Base-by-base conservation (phyloP, 2,329 filamentous ascomycete genomes). In the Scytalidium lignicola region DNA sequence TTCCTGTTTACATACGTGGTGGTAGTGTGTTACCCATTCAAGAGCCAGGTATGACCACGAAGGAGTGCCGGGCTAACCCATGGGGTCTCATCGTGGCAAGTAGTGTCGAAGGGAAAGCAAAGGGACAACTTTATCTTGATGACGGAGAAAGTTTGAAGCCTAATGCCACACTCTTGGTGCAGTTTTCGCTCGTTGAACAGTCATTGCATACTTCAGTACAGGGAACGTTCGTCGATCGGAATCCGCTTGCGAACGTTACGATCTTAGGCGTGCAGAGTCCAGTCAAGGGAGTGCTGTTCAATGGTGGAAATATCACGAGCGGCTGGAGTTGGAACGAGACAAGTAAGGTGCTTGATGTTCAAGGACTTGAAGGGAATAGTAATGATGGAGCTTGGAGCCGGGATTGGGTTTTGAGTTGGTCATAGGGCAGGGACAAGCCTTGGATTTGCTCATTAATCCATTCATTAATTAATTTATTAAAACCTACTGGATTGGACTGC, bases 1-100 rank as follows among this genome's bases (percentile, higher is more conserved):
- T 91, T 37, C 86, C 86, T 0, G 76, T 91, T 1, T 86, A 78
- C 58, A 64, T 91, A 17, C 78, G 86, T 12, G 86, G 87, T 20
- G 86, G 86, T 2, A 71, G 74, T 48, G 71, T 90, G 1, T 62
- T 90, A 1, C 84, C 87, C 0, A 74, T 80, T 51, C 86, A 90
- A 57, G 76, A 86, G 61, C 78, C 85, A 1, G 82, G 76, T 0
- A 70, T 86, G 66, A 90, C 86, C 2, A 90, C 85, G 0, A 67
- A 72, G 0, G 80, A 80, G 29, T 79, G 75, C 18, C 74, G 86
- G 29, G 70, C 74, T 44, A 86, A 80, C 43, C 76, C 81, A 0
- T 91, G 86, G 83, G 78, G 78, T 7, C 55, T 91, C 39, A 70
- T 90, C 9, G 78, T 80, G 1, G 83, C 85, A 2, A 74, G 87